Percentiles rank a stretch among this genome's conserved stretches.
Conservation (phyloP, 371 early-diverging fungal genomes). For the Mucor velutinosus region DNA sequence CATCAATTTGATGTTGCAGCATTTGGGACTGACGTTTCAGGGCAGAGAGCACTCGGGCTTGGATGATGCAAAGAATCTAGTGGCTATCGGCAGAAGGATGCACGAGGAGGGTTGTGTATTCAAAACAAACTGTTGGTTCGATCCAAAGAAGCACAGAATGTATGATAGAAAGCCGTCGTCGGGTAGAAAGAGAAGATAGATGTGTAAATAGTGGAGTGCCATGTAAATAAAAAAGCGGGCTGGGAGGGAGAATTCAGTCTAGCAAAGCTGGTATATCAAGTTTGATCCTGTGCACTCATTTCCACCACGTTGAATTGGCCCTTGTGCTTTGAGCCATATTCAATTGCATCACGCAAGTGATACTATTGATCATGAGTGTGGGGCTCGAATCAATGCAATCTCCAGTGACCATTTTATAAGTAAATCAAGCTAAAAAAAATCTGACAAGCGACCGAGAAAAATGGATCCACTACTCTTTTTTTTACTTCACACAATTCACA, state of each 20-base stretch:
- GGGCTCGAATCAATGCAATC: no score
- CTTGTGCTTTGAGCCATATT: no score
- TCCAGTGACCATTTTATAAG: not conserved
- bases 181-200: slow-evolving; percentile 2
- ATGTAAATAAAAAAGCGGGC: not conserved
- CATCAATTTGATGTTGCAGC: slow-evolving; percentile 65
- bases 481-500: not conserved
- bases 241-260: no score
- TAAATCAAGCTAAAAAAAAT: not conserved
- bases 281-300: no score
- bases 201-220: not conserved
- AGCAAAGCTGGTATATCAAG: not conserved
- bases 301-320: no score
- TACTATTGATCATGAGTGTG: no score
- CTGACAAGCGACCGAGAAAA: not conserved
- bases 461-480: not conserved
- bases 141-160: not conserved
- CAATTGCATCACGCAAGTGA: no score
- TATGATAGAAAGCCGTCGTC: not conserved
- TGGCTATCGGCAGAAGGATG: slow-evolving; percentile 54
- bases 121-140: slow-evolving; percentile 41
- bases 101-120: slow-evolving; percentile 50
- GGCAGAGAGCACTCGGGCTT: slow-evolving; percentile 82
- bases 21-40: slow-evolving; percentile 60
- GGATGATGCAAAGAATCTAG: slow-evolving; percentile 78